Evolutionary conservation across 2,329 filamentous ascomycete species (phyloP).

Genomic region (Dothideomycetes sp.): DNA sequence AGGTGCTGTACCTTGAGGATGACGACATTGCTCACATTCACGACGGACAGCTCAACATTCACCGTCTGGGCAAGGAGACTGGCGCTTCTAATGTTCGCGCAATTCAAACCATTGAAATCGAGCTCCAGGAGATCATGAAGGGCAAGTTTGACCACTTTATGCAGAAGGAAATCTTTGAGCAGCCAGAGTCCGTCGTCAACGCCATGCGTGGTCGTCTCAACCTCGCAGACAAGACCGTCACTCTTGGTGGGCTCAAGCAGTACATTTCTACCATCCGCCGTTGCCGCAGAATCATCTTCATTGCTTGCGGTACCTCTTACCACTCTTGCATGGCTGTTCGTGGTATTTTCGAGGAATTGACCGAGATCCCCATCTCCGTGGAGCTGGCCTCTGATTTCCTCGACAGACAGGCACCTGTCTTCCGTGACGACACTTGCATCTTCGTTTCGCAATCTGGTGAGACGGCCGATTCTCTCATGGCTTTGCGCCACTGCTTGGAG

Average conservation of each 20-base stretch:
- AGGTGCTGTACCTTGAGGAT: conserved; percentile 98
- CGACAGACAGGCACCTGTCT: conserved; percentile 89
- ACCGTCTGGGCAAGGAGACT: conserved; percentile 93
- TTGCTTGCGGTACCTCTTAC: conserved; percentile 95
- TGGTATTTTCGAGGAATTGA: conserved; percentile 93
- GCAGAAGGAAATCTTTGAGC: conserved; percentile 99
- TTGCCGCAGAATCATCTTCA: conserved; percentile 96
- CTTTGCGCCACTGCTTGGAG: conserved; percentile 94
- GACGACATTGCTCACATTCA: conserved; percentile 99
- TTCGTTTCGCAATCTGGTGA: conserved; percentile 99
- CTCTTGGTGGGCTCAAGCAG: conserved; percentile 86
- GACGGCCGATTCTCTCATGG: conserved; percentile 95
- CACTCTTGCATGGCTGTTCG: conserved; percentile 99
- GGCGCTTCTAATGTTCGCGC: conserved; percentile 92
- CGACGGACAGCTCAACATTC: conserved; percentile 97
- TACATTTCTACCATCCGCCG: conserved; percentile 95
- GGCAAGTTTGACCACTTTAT: conserved; percentile 99
- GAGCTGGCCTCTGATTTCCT: conserved; percentile 98
- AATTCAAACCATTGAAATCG: conserved; percentile 96
- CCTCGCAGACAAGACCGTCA: conserved; percentile 85
- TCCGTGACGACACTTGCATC: conserved; percentile 98
- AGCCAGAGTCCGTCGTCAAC: conserved; percentile 98
- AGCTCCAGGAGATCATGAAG: conserved; percentile 99
- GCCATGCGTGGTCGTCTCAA: conserved; percentile 99
- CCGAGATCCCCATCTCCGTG: conserved; percentile 93